Percentiles rank a stretch among this genome's conserved stretches.
phyloP scores from a whole-genome alignment of 2,329 filamentous ascomycete species.

The Penicillium sp. region DNA sequence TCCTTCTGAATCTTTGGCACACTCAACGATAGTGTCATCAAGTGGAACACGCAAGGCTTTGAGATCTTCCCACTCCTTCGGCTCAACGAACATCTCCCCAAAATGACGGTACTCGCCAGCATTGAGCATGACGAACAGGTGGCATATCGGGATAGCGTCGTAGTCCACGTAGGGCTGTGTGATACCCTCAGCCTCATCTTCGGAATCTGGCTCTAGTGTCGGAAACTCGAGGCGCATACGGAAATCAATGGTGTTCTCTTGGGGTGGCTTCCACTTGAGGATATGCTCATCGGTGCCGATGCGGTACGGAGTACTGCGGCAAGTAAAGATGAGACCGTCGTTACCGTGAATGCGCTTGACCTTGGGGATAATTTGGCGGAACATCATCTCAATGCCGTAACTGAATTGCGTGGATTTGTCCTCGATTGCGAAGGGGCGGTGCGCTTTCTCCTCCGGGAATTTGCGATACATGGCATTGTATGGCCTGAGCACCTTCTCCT shows the following conservation, averaged over 20 bases:
- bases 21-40: conserved; percentile 88
- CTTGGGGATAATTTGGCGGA: conserved; percentile 75
- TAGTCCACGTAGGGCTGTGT: conserved; percentile 70
- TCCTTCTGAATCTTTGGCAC: conserved; percentile 70
- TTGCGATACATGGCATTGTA: conserved; percentile 72
- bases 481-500: conserved; percentile 72
- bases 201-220: conserved; percentile 62
- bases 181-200: conserved; percentile 65
- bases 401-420: conserved; percentile 87
- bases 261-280: conserved; percentile 94
- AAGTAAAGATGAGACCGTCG: conserved; percentile 97
- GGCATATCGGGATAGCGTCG: conserved; percentile 70
- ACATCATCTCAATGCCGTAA: conserved; percentile 91
- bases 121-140: conserved; percentile 68
- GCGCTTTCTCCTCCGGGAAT: conserved; percentile 67
- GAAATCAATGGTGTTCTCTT: conserved; percentile 95
- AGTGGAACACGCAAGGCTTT: conserved; percentile 72
- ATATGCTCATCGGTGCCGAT: conserved; percentile 91
- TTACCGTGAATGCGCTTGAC: conserved; percentile 77
- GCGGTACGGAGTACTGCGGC: conserved; percentile 78
- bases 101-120: conserved; percentile 64
- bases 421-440: conserved; percentile 75
- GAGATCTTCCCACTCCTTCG: conserved; percentile 77
- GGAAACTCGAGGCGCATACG: conserved; percentile 75
- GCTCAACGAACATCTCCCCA: conserved; percentile 65